Conservation (phyloP, 352 stramenopile genomes). For the Nothophytophthora sp. region DNA sequence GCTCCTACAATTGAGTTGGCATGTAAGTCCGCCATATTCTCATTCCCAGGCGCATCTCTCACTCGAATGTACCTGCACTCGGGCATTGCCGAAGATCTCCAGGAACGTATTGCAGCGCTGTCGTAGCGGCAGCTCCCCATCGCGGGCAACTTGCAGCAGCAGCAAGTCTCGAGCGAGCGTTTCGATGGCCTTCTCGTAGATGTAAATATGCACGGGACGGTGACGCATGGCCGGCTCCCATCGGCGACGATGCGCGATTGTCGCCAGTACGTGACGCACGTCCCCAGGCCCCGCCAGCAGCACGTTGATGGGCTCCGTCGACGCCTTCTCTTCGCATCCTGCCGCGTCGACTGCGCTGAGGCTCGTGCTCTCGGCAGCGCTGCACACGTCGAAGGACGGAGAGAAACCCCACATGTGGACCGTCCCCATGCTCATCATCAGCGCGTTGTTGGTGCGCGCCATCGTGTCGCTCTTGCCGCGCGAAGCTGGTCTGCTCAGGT, state of each 20-base stretch:
- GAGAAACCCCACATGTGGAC: constrained; percentile 90
- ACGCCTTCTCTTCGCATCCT: constrained; percentile 11
- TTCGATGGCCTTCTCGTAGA: constrained; percentile 88
- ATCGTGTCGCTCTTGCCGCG: constrained; percentile 19
- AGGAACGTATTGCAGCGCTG: constrained; percentile 91
- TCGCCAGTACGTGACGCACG: constrained; percentile 72
- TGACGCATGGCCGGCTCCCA: constrained; percentile 20
- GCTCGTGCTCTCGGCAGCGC: constrained; percentile 1
- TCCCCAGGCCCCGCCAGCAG: constrained; percentile 73
- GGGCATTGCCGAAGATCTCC: constrained; percentile 93
- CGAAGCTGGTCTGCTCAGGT: background rate
- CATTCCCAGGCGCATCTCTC: background rate
- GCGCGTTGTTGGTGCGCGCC: constrained; percentile 49
- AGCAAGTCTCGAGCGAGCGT: constrained; percentile 88
- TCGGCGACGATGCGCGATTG: constrained; percentile 49
- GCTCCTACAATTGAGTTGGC: constrained; percentile 35
- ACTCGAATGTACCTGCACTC: constrained; percentile 62
- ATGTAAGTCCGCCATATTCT: background rate
- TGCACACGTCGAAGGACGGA: constrained; percentile 67
- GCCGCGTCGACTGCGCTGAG: background rate
- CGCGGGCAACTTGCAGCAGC: constrained; percentile 83
- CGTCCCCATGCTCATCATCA: constrained; percentile 80
- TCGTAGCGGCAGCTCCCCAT: constrained; percentile 88
- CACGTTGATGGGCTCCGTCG: constrained; percentile 40
- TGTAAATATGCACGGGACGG: constrained; percentile 84